Evolutionary conservation across 169 alveolate species (phyloP).

Genomic region (Plasmodium vivax): DNA sequence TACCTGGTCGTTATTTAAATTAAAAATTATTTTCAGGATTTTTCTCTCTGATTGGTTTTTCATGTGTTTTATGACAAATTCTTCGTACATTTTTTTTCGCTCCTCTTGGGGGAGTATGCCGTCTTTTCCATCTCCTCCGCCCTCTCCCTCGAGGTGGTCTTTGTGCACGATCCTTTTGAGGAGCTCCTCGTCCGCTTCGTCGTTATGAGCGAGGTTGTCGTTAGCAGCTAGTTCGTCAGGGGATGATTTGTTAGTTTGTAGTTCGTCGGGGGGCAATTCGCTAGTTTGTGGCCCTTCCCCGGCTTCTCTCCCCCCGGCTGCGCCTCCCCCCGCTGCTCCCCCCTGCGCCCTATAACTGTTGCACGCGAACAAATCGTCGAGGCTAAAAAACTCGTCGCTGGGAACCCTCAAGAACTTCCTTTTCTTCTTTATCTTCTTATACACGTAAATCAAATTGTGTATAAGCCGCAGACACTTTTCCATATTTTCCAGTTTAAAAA

Average conservation of each 20-base stretch:
- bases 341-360: background rate
- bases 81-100: constrained; percentile 44
- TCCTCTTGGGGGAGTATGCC: constrained; percentile 3
- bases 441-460: constrained; percentile 17
- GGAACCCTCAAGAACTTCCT: constrained; percentile 6
- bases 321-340: background rate
- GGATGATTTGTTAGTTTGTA: background rate
- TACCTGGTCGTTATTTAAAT: constrained; percentile 11
- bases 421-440: constrained; percentile 52
- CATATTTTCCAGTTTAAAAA: constrained; percentile 25
- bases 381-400: background rate
- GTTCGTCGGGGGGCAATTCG: background rate
- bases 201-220: background rate
- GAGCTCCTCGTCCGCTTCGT: background rate
- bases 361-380: constrained; percentile 27
- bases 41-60: constrained; percentile 51
- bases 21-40: constrained; percentile 41
- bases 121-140: background rate
- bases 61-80: constrained; percentile 67
- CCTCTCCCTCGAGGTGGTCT: constrained; percentile 11
- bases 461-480: constrained; percentile 40
- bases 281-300: too few relatives aligned
- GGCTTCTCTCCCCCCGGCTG: background rate
- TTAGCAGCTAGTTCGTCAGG: background rate
- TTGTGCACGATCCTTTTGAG: background rate